Base-by-base conservation (phyloP, 2,329 filamentous ascomycete genomes). In the Calonectria multiphialidica region DNA sequence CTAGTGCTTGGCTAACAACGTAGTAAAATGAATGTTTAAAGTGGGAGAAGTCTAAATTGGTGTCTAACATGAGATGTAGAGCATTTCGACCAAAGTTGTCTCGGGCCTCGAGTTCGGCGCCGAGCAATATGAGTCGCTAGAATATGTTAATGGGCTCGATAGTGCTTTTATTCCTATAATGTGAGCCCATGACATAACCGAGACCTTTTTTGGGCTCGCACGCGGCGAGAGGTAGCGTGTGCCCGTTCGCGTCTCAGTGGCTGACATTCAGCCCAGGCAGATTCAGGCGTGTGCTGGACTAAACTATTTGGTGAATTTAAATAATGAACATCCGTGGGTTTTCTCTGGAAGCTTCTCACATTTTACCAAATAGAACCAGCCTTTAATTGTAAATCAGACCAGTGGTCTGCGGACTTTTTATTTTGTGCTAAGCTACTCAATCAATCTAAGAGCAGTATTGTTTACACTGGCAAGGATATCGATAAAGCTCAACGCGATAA, bases 161-260 rank as follows among this genome's bases (percentile, higher is more conserved):
- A 13, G 35, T 5, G 18, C 30, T 44, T 5, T 5, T n/a, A 3
- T 42, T 59, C 15, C 15, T 40, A 8, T 50, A 35, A 10, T 53
- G 18, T 5, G n/a, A 64, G 1, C n/a, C 57, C 1, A 44, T 23
- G 18, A 72, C 16, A 23, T 61, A 35, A n/a, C 77, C 71, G 3
- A 71, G 73, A 1, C 74, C 71, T 13, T 23, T 5, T 6, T 9
- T 1, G 2, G 64, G 45, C 13, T 62, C 44, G 37, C 80, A 82
- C 2, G 75, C 75, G 13, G 74, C 75, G 4, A 77, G 78, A 8
- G 82, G 74, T 4, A 81, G 62, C 18, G 79, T 82, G 21, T 74
- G 70, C 0, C 79, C 80, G 23, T 70, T 64, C 12, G 68, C 62
- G 44, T 82, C 78, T n/a, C 77, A 74, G n/a, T 71, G 62, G 44